Percentiles rank a stretch among this genome's conserved stretches.
Conservation (phyloP, 2,329 filamentous ascomycete genomes). For the Berkeleyomyces rouxiae region DNA sequence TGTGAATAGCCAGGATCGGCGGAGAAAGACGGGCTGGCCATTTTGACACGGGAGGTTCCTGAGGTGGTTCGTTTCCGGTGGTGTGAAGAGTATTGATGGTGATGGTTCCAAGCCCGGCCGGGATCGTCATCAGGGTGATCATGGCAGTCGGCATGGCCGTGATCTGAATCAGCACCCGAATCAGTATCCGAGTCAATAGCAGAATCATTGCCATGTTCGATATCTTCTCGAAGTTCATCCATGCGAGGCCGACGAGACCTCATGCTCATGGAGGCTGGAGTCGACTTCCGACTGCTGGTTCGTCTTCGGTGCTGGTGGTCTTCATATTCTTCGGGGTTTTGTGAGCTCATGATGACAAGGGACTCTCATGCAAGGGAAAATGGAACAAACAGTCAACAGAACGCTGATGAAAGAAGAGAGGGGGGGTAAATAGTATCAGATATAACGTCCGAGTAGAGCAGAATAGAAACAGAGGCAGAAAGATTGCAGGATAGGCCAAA, state of each 20-base stretch:
- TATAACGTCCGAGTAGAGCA: not conserved
- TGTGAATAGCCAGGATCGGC: not conserved
- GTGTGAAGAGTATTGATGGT: not conserved
- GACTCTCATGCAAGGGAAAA: not conserved
- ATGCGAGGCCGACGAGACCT: not conserved
- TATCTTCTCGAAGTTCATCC: constrained; percentile 1
- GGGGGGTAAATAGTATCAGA: too few relatives aligned
- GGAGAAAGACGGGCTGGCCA: not conserved
- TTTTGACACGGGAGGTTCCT: constrained; percentile 1
- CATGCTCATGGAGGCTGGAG: not conserved
- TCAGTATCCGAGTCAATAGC: constrained; percentile 3
- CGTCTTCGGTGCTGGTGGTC: not conserved
- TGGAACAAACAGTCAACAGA: not conserved
- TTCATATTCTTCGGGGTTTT: constrained; percentile 4
- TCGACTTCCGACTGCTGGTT: not conserved
- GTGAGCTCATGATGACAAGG: constrained; percentile 5
- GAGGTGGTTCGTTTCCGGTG: constrained; percentile 5
- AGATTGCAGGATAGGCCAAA: not conserved
- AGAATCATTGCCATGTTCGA: not conserved
- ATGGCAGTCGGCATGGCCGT: not conserved
- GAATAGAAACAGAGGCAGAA: not conserved
- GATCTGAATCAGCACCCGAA: not conserved
- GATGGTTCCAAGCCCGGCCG: not conserved
- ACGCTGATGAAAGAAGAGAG: not conserved
- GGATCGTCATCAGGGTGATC: not conserved